These are phyloP conservation scores for Pittosporum tobira DNA, from an alignment of 129 eudicot species.

Conservation along the genomic window DNA sequence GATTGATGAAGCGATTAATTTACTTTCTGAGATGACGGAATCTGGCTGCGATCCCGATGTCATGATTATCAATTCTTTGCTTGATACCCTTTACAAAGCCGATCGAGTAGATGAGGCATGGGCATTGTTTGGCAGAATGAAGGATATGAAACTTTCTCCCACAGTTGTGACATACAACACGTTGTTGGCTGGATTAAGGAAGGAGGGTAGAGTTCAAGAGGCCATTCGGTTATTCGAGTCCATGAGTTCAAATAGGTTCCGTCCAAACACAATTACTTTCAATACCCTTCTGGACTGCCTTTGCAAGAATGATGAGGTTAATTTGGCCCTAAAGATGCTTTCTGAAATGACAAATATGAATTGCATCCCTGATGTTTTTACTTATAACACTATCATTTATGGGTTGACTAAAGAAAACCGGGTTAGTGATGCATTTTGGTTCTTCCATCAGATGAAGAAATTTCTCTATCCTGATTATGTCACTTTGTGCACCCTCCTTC, in stretches of 20 bases:
- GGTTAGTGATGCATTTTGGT: slow-evolving; percentile 67
- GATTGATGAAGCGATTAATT: slow-evolving; percentile 59
- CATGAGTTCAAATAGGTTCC: slow-evolving; percentile 51
- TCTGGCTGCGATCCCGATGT: slow-evolving; percentile 73
- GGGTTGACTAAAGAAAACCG: slow-evolving; percentile 64
- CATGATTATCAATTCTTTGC: slow-evolving; percentile 61
- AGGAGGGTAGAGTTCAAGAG: slow-evolving; percentile 71
- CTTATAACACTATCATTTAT: slow-evolving; percentile 69
- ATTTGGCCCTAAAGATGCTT: slow-evolving; percentile 63
- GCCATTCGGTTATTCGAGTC: slow-evolving; percentile 50
- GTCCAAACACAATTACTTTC: slow-evolving; percentile 73
- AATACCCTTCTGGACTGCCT: slow-evolving; percentile 83
- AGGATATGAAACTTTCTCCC: slow-evolving; percentile 64
- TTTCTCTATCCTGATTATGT: slow-evolving; percentile 53
- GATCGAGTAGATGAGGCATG: slow-evolving; percentile 84
- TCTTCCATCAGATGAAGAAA: slow-evolving; percentile 90
- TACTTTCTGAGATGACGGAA: slow-evolving; percentile 69
- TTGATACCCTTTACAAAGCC: slow-evolving; percentile 76
- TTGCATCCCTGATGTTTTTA: slow-evolving; percentile 75
- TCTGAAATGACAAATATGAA: slow-evolving; percentile 48
- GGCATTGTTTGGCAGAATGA: slow-evolving; percentile 63
- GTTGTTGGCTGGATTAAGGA: slow-evolving; percentile 76
- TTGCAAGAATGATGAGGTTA: slow-evolving; percentile 74
- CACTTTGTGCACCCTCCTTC: slow-evolving; percentile 66
- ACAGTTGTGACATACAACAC: slow-evolving; percentile 91